Conservation (phyloP, 257 asterid genomes). For the Nicotiana attenuata region DNA sequence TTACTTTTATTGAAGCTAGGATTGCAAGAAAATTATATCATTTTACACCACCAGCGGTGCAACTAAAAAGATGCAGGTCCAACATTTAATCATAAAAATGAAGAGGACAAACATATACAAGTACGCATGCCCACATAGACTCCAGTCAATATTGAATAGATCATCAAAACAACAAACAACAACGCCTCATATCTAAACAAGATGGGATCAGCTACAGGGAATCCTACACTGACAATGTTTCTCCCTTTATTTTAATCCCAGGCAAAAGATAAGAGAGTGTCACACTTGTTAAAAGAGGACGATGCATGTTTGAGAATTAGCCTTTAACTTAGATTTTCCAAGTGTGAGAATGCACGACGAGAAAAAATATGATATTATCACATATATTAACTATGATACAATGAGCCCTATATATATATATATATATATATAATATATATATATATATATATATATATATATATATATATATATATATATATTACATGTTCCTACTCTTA, state of each 20-base stretch:
- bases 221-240: not conserved
- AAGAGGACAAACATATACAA: not conserved
- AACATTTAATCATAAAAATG: not conserved
- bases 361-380: no score
- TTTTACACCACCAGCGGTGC: not conserved
- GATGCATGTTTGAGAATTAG: constrained; percentile 1
- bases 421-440: no score
- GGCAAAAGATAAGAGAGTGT: not conserved
- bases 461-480: no score
- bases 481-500: no score
- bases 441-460: no score
- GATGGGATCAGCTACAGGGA: not conserved
- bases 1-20: not conserved
- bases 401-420: no score
- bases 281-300: not conserved
- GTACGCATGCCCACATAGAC: not conserved
- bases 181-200: no score
- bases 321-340: not conserved
- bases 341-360: no score
- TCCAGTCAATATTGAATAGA: not conserved
- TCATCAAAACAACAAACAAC: not conserved
- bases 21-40: not conserved
- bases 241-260: not conserved
- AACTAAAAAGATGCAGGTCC: not conserved
- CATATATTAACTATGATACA: no score